Conservation (phyloP, 768 basidiomycete species). For the Mycena olivaceomarginata region DNA sequence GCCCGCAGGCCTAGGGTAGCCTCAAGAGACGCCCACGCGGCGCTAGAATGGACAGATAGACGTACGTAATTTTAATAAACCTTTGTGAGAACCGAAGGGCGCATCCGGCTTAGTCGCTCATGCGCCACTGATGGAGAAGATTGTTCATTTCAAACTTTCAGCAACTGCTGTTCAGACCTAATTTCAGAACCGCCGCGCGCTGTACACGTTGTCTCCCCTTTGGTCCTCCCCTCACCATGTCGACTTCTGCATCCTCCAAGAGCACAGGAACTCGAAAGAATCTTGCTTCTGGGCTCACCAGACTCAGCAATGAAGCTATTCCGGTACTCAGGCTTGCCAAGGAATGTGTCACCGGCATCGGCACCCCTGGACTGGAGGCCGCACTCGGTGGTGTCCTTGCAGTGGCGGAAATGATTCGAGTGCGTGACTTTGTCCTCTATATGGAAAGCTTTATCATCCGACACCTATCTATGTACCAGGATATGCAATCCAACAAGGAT, state of each 20-base stretch:
- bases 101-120: neutral
- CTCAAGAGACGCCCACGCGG: too few relatives aligned
- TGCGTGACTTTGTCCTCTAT: too few relatives aligned
- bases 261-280: neutral
- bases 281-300: neutral
- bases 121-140: neutral
- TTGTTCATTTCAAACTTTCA: neutral
- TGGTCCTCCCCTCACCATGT: neutral
- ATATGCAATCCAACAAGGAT: too few relatives aligned
- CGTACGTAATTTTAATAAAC: too few relatives aligned
- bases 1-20: too few relatives aligned
- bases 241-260: too few relatives aligned
- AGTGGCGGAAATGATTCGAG: neutral
- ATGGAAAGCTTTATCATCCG: too few relatives aligned
- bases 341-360: slow-evolving; percentile 6
- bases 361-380: slow-evolving; percentile 1
- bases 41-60: too few relatives aligned
- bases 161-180: too few relatives aligned
- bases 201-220: slow-evolving; percentile 3
- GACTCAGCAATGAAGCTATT: neutral
- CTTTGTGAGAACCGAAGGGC: neutral
- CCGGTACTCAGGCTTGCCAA: slow-evolving; percentile 25
- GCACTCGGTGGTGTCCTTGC: slow-evolving; percentile 11
- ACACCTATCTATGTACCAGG: too few relatives aligned
- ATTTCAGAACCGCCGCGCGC: too few relatives aligned